These are phyloP conservation scores for Fusarium buxicola DNA, from an alignment of 2,329 filamentous ascomycete genomes.

Conservation along the genomic window DNA sequence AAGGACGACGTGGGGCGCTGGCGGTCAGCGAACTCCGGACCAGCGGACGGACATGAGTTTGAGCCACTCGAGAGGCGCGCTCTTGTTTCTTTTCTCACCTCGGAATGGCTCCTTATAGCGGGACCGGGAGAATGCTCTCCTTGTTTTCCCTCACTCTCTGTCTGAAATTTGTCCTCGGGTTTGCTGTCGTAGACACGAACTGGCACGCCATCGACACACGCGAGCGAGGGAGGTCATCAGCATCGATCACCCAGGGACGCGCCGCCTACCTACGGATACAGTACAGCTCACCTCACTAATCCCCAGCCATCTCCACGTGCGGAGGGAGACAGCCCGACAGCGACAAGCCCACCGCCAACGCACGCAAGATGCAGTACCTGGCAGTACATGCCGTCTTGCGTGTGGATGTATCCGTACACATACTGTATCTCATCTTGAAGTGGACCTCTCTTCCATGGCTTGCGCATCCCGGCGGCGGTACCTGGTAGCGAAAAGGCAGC, in stretches of 20 bases:
- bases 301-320: constrained; percentile 31
- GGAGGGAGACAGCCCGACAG: constrained; percentile 23
- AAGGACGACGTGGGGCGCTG: constrained; percentile 24
- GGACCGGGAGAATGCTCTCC: not conserved
- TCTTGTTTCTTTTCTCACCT: constrained; percentile 16
- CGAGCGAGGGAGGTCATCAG: constrained; percentile 13
- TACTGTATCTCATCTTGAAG: constrained; percentile 36
- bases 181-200: not conserved
- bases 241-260: constrained; percentile 10
- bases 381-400: constrained; percentile 15
- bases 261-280: no score
- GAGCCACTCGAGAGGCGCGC: constrained; percentile 38
- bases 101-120: not conserved
- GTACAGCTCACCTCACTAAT: constrained; percentile 8
- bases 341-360: constrained; percentile 8
- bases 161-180: not conserved
- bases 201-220: constrained; percentile 4
- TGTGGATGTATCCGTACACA: constrained; percentile 12
- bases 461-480: constrained; percentile 26
- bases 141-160: not conserved
- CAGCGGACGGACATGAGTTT: constrained; percentile 39
- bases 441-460: constrained; percentile 30
- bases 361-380: constrained; percentile 21
- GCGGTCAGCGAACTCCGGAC: constrained; percentile 41
- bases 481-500: constrained; percentile 24